Conservation (phyloP, 78 protist species). For the Speleostelium caveatum region DNA sequence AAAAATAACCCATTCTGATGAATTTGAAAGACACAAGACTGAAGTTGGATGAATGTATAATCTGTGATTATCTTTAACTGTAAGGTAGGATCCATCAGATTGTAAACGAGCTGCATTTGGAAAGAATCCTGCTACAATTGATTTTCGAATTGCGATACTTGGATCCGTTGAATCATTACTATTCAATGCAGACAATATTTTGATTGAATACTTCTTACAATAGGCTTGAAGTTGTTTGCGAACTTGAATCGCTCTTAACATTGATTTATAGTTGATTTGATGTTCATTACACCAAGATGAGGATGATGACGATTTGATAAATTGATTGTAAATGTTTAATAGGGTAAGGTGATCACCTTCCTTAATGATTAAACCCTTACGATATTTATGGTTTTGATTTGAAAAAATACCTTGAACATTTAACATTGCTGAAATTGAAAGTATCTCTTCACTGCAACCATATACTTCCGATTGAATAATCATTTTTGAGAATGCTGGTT, state of each 20-base stretch:
- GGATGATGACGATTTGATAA: not conserved
- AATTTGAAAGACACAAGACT: slow-evolving; percentile 37
- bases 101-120: slow-evolving; percentile 79
- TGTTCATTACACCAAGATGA: slow-evolving; percentile 69
- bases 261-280: slow-evolving; percentile 35
- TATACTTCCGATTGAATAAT: slow-evolving; percentile 70
- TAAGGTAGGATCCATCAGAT: slow-evolving; percentile 55
- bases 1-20: slow-evolving; percentile 86
- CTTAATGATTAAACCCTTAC: slow-evolving; percentile 59
- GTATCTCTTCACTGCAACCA: slow-evolving; percentile 82
- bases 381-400: slow-evolving; percentile 10
- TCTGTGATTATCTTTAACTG: slow-evolving; percentile 45
- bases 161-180: not conserved
- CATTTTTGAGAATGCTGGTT: slow-evolving; percentile 80
- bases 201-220: slow-evolving; percentile 28
- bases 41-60: slow-evolving; percentile 89
- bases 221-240: slow-evolving; percentile 74
- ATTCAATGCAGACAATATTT: slow-evolving; percentile 1
- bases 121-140: slow-evolving; percentile 87
- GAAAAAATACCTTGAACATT: slow-evolving; percentile 49
- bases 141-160: slow-evolving; percentile 24
- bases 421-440: slow-evolving; percentile 88
- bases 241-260: slow-evolving; percentile 58
- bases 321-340: slow-evolving; percentile 72
- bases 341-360: slow-evolving; percentile 94